phyloP scores from a whole-genome alignment of 495 filamentous ascomycete genomes.

The Hypoxylon perforatum region DNA sequence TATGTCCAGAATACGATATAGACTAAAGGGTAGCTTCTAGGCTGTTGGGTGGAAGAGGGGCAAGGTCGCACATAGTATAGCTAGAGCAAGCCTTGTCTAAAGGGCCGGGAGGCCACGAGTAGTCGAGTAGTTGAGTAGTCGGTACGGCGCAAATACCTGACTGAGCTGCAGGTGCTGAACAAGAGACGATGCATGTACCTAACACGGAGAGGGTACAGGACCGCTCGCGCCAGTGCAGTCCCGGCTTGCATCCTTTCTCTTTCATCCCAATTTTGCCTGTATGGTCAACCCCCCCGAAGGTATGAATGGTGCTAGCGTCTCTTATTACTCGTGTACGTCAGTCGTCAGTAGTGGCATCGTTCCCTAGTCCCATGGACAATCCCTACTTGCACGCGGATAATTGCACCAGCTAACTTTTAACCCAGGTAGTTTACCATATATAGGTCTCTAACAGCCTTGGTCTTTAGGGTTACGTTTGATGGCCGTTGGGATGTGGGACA shows the following conservation, averaged over 20 bases:
- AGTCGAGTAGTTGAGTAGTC: constrained; percentile 6
- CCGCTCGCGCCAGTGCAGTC: constrained; percentile 14
- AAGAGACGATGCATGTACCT: constrained; percentile 16
- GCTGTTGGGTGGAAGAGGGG: constrained; percentile 30
- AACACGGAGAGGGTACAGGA: background rate
- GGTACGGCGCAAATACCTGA: constrained; percentile 28
- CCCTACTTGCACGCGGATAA: constrained; percentile 25
- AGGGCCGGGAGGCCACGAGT: background rate
- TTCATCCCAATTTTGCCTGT: constrained; percentile 40
- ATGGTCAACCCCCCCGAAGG: constrained; percentile 9
- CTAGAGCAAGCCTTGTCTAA: background rate
- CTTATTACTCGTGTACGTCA: constrained; percentile 28
- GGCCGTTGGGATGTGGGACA: too few species aligned
- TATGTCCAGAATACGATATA: background rate
- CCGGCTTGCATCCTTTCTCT: constrained; percentile 8
- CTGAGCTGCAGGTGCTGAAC: constrained; percentile 24
- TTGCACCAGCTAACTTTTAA: constrained; percentile 19
- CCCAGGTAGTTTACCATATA: too few species aligned
- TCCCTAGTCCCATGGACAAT: background rate
- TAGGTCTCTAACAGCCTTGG: too few species aligned
- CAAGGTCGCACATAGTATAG: background rate
- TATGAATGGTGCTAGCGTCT: constrained; percentile 14
- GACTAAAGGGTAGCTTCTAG: too few species aligned
- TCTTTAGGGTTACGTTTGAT: too few species aligned
- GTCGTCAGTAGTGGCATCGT: background rate